A percentile compares a stretch with the other conserved stretches of the same genome.
phyloP scores from a whole-genome alignment of 495 filamentous ascomycete genomes.

The Penicillium longicatenatum region DNA sequence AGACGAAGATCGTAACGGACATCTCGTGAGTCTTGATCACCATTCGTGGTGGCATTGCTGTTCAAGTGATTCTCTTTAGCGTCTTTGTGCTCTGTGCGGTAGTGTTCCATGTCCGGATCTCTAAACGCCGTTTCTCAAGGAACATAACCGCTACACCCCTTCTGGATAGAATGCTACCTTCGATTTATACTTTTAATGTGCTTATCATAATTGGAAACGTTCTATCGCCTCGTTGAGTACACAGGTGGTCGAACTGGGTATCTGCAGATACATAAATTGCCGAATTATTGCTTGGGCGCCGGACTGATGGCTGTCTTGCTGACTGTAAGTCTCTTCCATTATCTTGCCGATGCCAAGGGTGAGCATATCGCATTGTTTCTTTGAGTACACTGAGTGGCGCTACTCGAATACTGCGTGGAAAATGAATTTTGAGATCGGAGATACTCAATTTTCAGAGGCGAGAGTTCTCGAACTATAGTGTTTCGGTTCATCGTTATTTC shows the following conservation, averaged over 20 bases:
- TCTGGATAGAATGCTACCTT: not conserved
- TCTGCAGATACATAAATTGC: conserved; percentile 52
- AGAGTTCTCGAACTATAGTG: too few species aligned
- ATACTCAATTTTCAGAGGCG: too few species aligned
- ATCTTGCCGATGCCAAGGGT: conserved; percentile 10
- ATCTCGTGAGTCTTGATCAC: conserved; percentile 35
- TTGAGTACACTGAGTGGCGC: too few species aligned
- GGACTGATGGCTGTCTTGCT: conserved; percentile 60
- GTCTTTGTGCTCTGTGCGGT: conserved; percentile 50
- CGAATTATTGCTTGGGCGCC: conserved; percentile 55
- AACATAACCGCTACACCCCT: not conserved
- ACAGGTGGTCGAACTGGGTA: conserved; percentile 38
- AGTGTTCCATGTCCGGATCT: conserved; percentile 34
- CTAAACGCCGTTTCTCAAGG: conserved; percentile 22
- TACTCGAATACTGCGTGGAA: too few species aligned
- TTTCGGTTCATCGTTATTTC: too few species aligned
- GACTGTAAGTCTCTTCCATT: conserved; percentile 13
- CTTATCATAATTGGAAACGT: conserved; percentile 56
- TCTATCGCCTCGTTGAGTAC: conserved; percentile 60
- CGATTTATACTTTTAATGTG: conserved; percentile 3
- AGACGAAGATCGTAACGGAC: not conserved
- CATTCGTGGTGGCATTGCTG: conserved; percentile 58
- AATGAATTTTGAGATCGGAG: too few species aligned
- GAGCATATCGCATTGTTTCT: not conserved
- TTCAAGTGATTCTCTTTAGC: conserved; percentile 61